Conservation (phyloP, 2,329 filamentous ascomycete genomes). For the Fusarium udum region DNA sequence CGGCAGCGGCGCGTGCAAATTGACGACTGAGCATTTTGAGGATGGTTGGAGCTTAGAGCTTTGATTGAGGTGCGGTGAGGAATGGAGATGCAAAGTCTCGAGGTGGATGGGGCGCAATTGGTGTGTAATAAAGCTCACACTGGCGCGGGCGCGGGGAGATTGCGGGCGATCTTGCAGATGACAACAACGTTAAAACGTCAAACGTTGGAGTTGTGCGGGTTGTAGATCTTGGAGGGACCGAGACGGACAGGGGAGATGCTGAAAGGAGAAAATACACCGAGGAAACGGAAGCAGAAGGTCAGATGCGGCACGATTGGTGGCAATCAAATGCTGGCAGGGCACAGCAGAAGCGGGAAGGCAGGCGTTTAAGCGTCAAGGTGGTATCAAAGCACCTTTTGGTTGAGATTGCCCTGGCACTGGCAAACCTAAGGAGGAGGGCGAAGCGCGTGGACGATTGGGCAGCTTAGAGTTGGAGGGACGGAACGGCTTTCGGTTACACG, state of each 20-base stretch:
- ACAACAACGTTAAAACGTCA: constrained; percentile 31
- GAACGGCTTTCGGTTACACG: constrained; percentile 43
- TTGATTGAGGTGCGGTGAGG: constrained; percentile 3
- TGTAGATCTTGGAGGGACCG: constrained; percentile 26
- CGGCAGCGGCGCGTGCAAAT: constrained; percentile 56
- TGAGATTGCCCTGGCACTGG: constrained; percentile 37
- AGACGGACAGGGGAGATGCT: constrained; percentile 31
- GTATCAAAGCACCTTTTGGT: constrained; percentile 30
- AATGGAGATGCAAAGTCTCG: constrained; percentile 24
- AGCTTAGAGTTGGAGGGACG: constrained; percentile 43
- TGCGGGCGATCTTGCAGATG: constrained; percentile 25
- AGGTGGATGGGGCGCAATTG: constrained; percentile 14
- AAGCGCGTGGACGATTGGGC: constrained; percentile 35
- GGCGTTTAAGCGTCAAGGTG: constrained; percentile 30
- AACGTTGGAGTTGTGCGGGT: constrained; percentile 21
- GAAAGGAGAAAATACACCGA: constrained; percentile 33
- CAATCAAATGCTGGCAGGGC: constrained; percentile 35
- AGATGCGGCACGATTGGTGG: constrained; percentile 39
- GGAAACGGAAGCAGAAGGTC: constrained; percentile 38
- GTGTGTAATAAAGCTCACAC: constrained; percentile 33
- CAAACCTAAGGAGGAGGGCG: constrained; percentile 24
- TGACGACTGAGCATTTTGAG: constrained; percentile 60
- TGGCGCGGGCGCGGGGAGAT: constrained; percentile 23
- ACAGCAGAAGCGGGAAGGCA: constrained; percentile 40
- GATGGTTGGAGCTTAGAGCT: constrained; percentile 30